Evolutionary conservation across 345 rosid genomes (phyloP).

Genomic region (Eucalyptus virginea): DNA sequence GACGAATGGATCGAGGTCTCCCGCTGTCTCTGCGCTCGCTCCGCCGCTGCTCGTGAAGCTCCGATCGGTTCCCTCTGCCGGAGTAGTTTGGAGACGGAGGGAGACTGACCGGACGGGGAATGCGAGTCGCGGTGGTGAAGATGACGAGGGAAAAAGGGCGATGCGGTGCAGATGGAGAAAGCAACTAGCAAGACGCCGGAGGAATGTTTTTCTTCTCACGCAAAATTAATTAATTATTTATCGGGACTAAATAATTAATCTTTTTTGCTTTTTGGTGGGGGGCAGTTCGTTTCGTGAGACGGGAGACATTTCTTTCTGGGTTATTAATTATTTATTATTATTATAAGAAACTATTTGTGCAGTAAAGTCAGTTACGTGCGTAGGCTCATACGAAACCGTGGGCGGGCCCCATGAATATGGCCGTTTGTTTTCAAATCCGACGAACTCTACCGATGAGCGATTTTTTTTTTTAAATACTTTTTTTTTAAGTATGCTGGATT

Average conservation of each 20-base stretch:
- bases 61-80: not conserved
- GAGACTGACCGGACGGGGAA: not conserved
- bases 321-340: too few relatives aligned
- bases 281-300: not conserved
- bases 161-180: not conserved
- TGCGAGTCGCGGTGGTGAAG: not conserved
- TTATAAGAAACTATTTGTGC: not conserved
- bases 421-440: not conserved
- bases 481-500: not conserved
- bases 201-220: not conserved
- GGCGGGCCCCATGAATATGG: not conserved
- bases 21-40: accelerated
- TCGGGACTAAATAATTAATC: not conserved
- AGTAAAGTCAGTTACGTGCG: not conserved
- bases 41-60: not conserved
- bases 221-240: not conserved
- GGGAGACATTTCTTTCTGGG: not conserved
- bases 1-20: not conserved
- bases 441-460: not conserved
- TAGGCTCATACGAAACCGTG: not conserved
- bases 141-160: not conserved
- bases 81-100: not conserved
- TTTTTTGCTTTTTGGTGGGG: not conserved
- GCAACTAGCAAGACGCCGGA: not conserved
- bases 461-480: not conserved